Evolutionary conservation across 1,284 basidiomycete genomes (phyloP), one percentile per base, ranked within the genome.

Genomic region (Hemileia vastatrix): DNA sequence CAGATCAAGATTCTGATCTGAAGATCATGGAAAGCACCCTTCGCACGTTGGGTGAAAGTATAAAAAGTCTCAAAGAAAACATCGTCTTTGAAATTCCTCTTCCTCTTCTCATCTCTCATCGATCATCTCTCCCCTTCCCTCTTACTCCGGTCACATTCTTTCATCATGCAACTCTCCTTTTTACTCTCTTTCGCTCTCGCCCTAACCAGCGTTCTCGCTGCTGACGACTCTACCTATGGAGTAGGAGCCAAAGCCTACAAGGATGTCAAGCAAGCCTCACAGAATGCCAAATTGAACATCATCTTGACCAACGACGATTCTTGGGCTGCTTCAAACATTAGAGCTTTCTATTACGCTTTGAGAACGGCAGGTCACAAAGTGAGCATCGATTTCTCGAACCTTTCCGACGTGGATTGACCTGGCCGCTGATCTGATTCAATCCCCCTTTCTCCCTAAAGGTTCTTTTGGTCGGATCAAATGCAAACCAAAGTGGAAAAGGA

Each of bases 311-410:
- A 67, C 53, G 71, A 72, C 55, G 71, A 72, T 65, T 63, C 58
- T 27, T 66, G 66, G 64, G 66, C 52, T 0, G 63, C 64, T 18
- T 64, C 70, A 36, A 66, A 66, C 57, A 63, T 72, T 15, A 65
- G 70, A 27, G 71, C 70, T 5, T 63, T 68, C 6, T 72, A 71
- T 65, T 68, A 70, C 27, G 72, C 72, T 6, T 67, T 72, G 15
- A 68, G 67, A 32, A 55, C 66, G 8, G 67, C 66, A 9, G 71
- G 72, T 11, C 71, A 72, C 63, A 67, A 18, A n/a, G 27, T 27
- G 27, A 27, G 27, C 27, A 27, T 27, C 27, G 27, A 27, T 27
- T 27, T 27, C 27, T 27, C 27, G 27, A 27, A 27, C 27, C 27
- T 27, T 27, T 27, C 27, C 27, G 27, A 27, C 27, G 27, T 27